Evolutionary conservation across 805 yeast genomes (phyloP), one percentile per base, ranked within the genome.

Genomic region (Kodamaea laetipori): DNA sequence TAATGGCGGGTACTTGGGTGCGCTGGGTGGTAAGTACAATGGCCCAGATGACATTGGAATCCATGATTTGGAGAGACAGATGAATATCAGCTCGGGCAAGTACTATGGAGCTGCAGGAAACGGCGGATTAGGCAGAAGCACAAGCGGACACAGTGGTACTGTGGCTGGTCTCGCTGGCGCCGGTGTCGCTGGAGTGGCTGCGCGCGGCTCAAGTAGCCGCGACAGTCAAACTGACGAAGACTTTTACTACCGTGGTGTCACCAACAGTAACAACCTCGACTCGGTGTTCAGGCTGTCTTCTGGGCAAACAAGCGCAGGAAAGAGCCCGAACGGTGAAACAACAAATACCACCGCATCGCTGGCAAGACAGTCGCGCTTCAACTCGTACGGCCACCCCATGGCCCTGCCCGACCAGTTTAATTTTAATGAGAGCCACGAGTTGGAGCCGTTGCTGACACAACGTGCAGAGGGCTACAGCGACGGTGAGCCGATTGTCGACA

Each of bases 191-290:
- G 46, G 37, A 11, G 31, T 44, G 4, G 47, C 49, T 6, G 49
- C 44, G 2, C 18, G 25, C 16, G 30, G 16, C 34, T 39, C 37
- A 16, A 51, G 45, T 31, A 49, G 10, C 18, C 32, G 39, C 25
- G 13, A 18, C 17, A 24, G 19, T 11, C 39, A 21, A 17, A 16
- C 48, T 15, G 51, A 52, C 35, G 64, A 60, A 16, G 76, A 67
- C 44, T 71, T 66, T 43, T 67, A 56, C 41, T 71, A 71, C 52
- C 63, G 76, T 37, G 76, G 76, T 5, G 73, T 71, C 16, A 60
- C 73, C 38, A 69, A 68, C 50, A 63, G 57, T 45, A 71, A 69
- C 48, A 71, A 71, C 49, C 58, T 71, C 25, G 75, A 69, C 40
- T 61, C 73, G 1, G 62, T 71, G 9, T 71, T 71, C 58, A 18